phyloP scores from a whole-genome alignment of 2,329 filamentous ascomycete species.

The Magnaporthiopsis poae region DNA sequence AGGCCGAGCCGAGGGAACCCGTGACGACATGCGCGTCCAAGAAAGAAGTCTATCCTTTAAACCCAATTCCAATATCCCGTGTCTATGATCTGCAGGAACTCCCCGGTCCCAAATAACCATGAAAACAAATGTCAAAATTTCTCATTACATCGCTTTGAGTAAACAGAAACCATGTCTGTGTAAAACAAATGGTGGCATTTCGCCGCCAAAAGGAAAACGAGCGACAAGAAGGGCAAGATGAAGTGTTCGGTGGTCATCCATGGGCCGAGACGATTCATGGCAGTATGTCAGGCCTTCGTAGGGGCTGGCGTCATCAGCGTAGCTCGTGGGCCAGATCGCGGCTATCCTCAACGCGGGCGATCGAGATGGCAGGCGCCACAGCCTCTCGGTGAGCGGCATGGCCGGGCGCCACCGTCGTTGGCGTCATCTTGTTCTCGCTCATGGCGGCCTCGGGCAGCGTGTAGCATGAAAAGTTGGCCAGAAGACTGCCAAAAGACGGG shows the following conservation, averaged over 20 bases:
- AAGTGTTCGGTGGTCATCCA: not conserved
- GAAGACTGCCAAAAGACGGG: slow-evolving; percentile 17
- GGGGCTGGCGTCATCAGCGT: not conserved
- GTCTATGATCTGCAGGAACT: not conserved
- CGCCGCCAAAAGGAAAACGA: not conserved
- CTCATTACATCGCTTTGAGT: not conserved
- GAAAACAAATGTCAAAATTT: not conserved
- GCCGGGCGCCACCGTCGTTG: not conserved
- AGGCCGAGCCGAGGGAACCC: not conserved
- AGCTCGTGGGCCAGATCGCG: not conserved
- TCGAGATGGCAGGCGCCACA: not conserved
- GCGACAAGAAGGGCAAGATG: not conserved
- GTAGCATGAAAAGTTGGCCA: slow-evolving; percentile 30
- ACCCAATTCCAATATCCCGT: not conserved
- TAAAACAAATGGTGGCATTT: not conserved
- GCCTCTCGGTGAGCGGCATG: not conserved
- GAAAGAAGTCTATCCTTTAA: not conserved
- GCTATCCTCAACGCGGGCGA: not conserved
- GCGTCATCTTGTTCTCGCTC: not conserved
- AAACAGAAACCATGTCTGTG: not conserved
- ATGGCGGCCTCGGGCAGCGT: slow-evolving; percentile 30
- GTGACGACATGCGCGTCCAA: not conserved
- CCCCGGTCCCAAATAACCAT: not conserved
- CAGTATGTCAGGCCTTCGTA: not conserved
- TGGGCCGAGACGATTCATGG: not conserved